Base-by-base conservation (phyloP, 2,329 filamentous ascomycete species). In the Pseudogymnoascus sp. region DNA sequence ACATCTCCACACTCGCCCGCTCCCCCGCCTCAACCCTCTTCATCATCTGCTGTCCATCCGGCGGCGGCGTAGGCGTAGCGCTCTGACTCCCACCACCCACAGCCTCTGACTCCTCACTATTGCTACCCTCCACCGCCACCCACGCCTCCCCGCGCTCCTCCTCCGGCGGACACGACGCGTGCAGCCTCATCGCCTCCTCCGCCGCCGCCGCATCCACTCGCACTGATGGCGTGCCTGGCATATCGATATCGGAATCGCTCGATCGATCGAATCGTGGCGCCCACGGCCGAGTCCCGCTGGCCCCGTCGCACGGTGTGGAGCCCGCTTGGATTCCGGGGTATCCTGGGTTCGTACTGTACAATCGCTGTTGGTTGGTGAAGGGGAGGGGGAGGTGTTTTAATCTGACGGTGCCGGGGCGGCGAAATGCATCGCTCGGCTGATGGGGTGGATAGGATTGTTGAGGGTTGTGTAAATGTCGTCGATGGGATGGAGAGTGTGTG, bases 81-180 rank as follows among this genome's bases (percentile, higher is more conserved):
- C 46, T 53, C 46, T 53, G 46, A 11, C 46, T 53, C 46, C 46
- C 40, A 42, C 28, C 28, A 9, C 66, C 66, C 49, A 69, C 66
- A 62, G 69, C 63, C 63, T 65, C 66, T 31, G 60, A 62, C 36
- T 71, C 69, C 63, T 73, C 69, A 62, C 70, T 25, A 6, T 67
- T 62, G 64, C 62, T 64, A 71, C 71, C 28, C 28, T 31, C 28
- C 62, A 63, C 59, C 72, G 70, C 18, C 66, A 70, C 69, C 68
- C 73, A 70, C 70, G 70, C 71, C 46, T 65, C 72, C 14, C 69
- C 68, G 64, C 74, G 68, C 60, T 76, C 75, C 69, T 77, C 75
- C 59, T 77, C 76, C 60, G 76, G 75, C 56, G 78, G 78, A 71
- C 78, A 80, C 68, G 75, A 76, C 64, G 72, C 69, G 65, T 76